phyloP scores from a whole-genome alignment of 2,329 filamentous ascomycete genomes.

The Trichophyton benhamiae region DNA sequence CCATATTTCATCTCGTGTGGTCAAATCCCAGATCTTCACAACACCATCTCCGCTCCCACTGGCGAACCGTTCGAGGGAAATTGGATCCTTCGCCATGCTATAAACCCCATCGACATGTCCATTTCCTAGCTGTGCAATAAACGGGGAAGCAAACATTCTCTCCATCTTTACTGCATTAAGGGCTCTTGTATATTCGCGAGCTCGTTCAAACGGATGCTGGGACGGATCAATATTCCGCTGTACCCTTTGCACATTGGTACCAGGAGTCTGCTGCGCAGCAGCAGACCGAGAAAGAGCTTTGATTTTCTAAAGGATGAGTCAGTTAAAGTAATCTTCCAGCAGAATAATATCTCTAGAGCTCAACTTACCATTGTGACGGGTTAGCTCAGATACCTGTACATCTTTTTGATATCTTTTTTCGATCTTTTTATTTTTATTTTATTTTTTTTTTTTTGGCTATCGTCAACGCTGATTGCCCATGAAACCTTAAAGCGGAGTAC shows the following conservation, averaged over 20 bases:
- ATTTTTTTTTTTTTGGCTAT: neutral
- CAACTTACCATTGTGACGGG: conserved; percentile 2
- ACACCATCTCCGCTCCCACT: conserved; percentile 85
- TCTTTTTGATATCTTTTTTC: neutral
- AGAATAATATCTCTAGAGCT: neutral
- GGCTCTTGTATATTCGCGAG: conserved; percentile 68
- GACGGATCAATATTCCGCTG: conserved; percentile 58
- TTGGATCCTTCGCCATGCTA: conserved; percentile 66
- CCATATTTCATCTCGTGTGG: conserved; percentile 61
- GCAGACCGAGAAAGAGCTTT: conserved; percentile 40
- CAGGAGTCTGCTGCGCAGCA: conserved; percentile 37
- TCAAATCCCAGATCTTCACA: conserved; percentile 83
- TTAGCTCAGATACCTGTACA: neutral
- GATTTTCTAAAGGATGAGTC: conserved; percentile 37
- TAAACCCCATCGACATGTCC: conserved; percentile 91
- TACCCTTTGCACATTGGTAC: conserved; percentile 34
- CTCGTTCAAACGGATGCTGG: conserved; percentile 80
- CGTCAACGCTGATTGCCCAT: neutral
- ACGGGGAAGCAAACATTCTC: conserved; percentile 78
- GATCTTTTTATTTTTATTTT: neutral
- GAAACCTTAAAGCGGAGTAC: neutral
- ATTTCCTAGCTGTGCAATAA: conserved; percentile 71
- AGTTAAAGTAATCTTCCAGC: neutral
- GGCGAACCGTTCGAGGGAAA: conserved; percentile 59
- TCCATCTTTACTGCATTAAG: conserved; percentile 83